A percentile compares a stretch with the other conserved stretches of the same genome.
These are phyloP conservation scores for Paulownia fortunei DNA, from an alignment of 257 asterid genomes.

Conservation along the genomic window DNA sequence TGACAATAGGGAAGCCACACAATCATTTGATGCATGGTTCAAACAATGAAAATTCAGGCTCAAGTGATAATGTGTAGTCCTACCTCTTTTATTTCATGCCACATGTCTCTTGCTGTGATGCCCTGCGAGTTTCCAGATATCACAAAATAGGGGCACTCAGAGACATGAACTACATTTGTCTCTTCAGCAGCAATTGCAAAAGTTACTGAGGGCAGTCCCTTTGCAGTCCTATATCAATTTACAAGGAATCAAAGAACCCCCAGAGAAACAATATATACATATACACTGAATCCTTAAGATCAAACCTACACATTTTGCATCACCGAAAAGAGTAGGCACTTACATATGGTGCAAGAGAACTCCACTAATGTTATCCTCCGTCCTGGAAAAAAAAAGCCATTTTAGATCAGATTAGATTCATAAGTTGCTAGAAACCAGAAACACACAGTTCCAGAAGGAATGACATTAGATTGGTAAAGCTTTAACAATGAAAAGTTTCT, in stretches of 20 bases:
- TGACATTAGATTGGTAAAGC: neutral
- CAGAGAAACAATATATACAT: conserved; percentile 16
- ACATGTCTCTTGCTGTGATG: conserved; percentile 87
- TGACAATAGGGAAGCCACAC: conserved; percentile 12
- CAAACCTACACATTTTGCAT: conserved; percentile 21
- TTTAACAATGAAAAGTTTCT: conserved; percentile 8
- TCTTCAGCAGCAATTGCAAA: conserved; percentile 90
- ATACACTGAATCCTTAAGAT: conserved; percentile 7
- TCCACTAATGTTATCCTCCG: conserved; percentile 70
- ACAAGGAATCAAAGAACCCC: conserved; percentile 32
- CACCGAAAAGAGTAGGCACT: conserved; percentile 38
- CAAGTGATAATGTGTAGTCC: conserved; percentile 6
- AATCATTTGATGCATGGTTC: conserved; percentile 26
- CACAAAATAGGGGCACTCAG: conserved; percentile 89
- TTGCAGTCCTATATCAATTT: conserved; percentile 64
- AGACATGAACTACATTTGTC: conserved; percentile 69
- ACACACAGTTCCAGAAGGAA: conserved; percentile 10
- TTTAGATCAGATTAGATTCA: conserved; percentile 33
- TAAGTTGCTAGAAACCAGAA: conserved; percentile 19
- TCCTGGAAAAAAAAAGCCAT: conserved; percentile 49
- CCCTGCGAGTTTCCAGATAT: conserved; percentile 79
- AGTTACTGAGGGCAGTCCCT: conserved; percentile 78
- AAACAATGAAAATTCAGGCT: conserved; percentile 24
- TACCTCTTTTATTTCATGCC: conserved; percentile 97
- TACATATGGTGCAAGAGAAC: conserved; percentile 95